A percentile compares a stretch with the other conserved stretches of the same genome.
Conservation (phyloP, 805 yeast species). For the Debaryomyces prosopidis region DNA sequence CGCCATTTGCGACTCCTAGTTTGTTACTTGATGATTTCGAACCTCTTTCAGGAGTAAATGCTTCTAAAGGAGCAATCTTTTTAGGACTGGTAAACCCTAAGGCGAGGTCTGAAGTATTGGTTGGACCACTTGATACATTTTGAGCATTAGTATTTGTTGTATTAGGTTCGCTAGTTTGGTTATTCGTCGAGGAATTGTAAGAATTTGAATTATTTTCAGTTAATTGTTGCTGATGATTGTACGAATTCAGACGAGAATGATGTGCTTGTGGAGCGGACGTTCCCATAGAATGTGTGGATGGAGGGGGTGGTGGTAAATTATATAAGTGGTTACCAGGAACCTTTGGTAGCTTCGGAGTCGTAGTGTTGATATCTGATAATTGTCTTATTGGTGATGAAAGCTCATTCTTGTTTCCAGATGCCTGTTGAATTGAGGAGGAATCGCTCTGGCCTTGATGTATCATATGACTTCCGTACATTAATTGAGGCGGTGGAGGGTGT, state of each 20-base stretch:
- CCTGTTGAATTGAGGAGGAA: conserved; percentile 9
- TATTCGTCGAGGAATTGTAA: conserved; percentile 5
- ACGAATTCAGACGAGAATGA: conserved; percentile 32
- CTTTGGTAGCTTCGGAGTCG: conserved; percentile 35
- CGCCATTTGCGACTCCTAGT: conserved; percentile 23
- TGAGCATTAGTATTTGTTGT: conserved; percentile 9
- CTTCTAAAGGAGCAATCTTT: conserved; percentile 42
- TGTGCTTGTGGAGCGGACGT: conserved; percentile 19
- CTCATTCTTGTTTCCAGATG: conserved; percentile 37
- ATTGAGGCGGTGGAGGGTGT: conserved; percentile 18
- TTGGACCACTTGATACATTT: conserved; percentile 22
- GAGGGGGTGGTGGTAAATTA: conserved; percentile 36
- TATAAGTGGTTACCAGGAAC: conserved; percentile 26
- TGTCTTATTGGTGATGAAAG: conserved; percentile 38
- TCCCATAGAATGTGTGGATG: conserved; percentile 12
- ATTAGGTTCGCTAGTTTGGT: conserved; percentile 13
- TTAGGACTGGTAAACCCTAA: conserved; percentile 44
- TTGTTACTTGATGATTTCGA: conserved; percentile 26
- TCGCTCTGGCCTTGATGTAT: conserved; percentile 15
- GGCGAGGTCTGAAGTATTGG: conserved; percentile 30
- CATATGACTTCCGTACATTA: conserved; percentile 21
- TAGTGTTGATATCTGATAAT: conserved; percentile 14
- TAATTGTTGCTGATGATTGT: conserved; percentile 13
- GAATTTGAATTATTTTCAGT: conserved; percentile 8
- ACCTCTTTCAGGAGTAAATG: conserved; percentile 47